Evolutionary conservation across 2,329 filamentous ascomycete species (phyloP).

Genomic region (Colletotrichum theobromicola): DNA sequence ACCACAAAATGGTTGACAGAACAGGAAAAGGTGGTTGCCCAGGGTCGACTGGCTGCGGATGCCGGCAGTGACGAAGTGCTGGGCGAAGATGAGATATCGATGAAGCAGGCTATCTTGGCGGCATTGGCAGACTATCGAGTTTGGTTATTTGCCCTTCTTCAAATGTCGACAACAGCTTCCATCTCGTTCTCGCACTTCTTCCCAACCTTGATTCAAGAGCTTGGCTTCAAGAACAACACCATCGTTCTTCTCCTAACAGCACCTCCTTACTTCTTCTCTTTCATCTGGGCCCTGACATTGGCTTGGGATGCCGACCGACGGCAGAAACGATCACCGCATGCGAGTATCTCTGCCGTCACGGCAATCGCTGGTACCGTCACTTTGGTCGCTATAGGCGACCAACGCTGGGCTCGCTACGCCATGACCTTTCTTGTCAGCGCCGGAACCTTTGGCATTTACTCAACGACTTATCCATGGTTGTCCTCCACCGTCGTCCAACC

Average conservation of each 20-base stretch:
- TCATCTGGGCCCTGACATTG: not conserved
- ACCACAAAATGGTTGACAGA: slow-evolving; percentile 19
- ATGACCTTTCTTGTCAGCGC: slow-evolving; percentile 22
- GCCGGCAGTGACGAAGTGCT: not conserved
- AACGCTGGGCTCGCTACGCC: slow-evolving; percentile 5
- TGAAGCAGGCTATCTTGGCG: not conserved
- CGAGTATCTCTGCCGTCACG: not conserved
- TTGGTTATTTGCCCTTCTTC: not conserved
- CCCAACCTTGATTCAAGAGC: slow-evolving; percentile 29
- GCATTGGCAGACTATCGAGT: not conserved
- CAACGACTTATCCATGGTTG: slow-evolving; percentile 24
- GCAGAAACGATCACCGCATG: not conserved
- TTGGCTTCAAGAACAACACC: slow-evolving; percentile 25
- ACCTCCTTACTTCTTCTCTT: slow-evolving; percentile 27
- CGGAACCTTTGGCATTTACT: slow-evolving; percentile 13
- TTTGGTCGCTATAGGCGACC: not conserved
- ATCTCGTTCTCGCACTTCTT: slow-evolving; percentile 23
- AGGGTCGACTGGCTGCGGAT: not conserved
- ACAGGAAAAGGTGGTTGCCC: not conserved
- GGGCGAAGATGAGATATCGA: not conserved
- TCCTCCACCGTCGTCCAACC: slow-evolving; percentile 24
- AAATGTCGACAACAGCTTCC: not conserved
- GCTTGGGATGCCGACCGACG: slow-evolving; percentile 11
- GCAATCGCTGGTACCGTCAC: slow-evolving; percentile 4
- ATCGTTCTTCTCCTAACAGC: slow-evolving; percentile 32